Evolutionary conservation across 768 basidiomycete genomes (phyloP).

Genomic region (Lyophyllum atratum): DNA sequence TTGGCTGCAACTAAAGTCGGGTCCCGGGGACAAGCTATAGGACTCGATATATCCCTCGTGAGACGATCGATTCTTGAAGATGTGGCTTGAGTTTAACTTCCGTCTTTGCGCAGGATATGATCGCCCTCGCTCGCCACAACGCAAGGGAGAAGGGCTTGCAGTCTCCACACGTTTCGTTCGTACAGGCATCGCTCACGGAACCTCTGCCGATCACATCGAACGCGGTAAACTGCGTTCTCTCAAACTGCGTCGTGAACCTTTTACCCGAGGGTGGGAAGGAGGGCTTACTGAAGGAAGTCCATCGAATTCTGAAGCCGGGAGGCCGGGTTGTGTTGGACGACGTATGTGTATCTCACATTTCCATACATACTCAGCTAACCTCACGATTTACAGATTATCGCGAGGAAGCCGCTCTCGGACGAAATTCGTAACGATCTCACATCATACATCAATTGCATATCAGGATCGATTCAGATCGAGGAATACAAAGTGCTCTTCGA

Average conservation of each 20-base stretch:
- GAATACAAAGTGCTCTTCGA: conserved; percentile 40
- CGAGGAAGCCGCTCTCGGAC: conserved; percentile 44
- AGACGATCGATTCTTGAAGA: conserved; percentile 5
- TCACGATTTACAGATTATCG: conserved; percentile 39
- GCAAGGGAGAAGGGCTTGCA: conserved; percentile 39
- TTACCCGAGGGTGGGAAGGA: conserved; percentile 43
- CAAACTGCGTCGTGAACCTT: conserved; percentile 60
- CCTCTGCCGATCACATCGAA: conserved; percentile 48
- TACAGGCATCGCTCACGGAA: conserved; percentile 41
- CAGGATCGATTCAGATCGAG: conserved; percentile 42
- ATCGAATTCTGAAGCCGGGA: conserved; percentile 55
- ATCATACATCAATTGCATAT: conserved; percentile 46
- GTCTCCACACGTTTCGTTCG: conserved; percentile 52
- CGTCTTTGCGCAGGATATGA: conserved; percentile 44
- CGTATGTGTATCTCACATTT: conserved; percentile 30
- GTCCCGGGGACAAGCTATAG: conserved; percentile 48
- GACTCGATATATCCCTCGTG: conserved; percentile 54
- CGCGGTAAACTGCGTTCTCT: conserved; percentile 56
- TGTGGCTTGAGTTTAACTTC: not conserved
- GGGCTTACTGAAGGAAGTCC: conserved; percentile 44
- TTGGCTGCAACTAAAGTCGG: conserved; percentile 54
- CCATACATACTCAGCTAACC: not conserved
- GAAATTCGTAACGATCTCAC: conserved; percentile 40
- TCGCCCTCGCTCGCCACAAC: conserved; percentile 47
- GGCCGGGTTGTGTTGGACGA: conserved; percentile 56